Percentiles rank a stretch among this genome's conserved stretches.
phyloP scores from a whole-genome alignment of 2,329 filamentous ascomycete species.

The Aspergillus pseudotamarii region DNA sequence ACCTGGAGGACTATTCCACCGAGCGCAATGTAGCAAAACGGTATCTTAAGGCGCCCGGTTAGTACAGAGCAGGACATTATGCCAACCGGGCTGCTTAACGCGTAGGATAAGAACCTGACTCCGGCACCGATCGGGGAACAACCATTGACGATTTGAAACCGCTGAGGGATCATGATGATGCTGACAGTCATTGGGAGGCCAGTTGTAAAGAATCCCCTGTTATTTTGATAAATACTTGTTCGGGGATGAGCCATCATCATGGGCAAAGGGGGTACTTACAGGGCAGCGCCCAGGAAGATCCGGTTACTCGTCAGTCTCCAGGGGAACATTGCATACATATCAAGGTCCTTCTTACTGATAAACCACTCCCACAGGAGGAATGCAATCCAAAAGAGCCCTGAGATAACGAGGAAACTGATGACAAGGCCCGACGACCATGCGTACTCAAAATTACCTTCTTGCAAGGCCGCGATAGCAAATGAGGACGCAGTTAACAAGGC shows the following conservation, averaged over 20 bases:
- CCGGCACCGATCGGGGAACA: constrained; percentile 22
- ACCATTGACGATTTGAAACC: constrained; percentile 27
- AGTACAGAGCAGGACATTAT: constrained; percentile 17
- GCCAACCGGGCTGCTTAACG: constrained; percentile 19
- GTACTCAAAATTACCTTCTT: constrained; percentile 58
- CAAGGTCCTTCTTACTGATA: background rate
- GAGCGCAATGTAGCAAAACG: constrained; percentile 20
- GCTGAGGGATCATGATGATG: constrained; percentile 26
- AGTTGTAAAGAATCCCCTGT: constrained; percentile 20
- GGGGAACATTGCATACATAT: constrained; percentile 21
- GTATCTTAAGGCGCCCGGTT: constrained; percentile 11
- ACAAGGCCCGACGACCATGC: constrained; percentile 58
- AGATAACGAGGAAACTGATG: constrained; percentile 52
- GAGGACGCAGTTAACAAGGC: constrained; percentile 56
- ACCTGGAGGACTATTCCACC: constrained; percentile 17
- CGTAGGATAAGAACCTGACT: constrained; percentile 23
- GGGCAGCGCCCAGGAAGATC: constrained; percentile 13
- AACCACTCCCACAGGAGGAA: constrained; percentile 22
- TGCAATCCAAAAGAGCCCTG: constrained; percentile 35
- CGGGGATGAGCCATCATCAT: background rate
- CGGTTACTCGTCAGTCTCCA: constrained; percentile 18
- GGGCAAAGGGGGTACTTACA: background rate
- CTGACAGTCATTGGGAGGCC: constrained; percentile 22
- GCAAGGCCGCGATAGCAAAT: constrained; percentile 56
- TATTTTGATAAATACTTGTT: background rate